phyloP scores from a whole-genome alignment of 2,329 filamentous ascomycete species.

The Fusarium sambucinum region DNA sequence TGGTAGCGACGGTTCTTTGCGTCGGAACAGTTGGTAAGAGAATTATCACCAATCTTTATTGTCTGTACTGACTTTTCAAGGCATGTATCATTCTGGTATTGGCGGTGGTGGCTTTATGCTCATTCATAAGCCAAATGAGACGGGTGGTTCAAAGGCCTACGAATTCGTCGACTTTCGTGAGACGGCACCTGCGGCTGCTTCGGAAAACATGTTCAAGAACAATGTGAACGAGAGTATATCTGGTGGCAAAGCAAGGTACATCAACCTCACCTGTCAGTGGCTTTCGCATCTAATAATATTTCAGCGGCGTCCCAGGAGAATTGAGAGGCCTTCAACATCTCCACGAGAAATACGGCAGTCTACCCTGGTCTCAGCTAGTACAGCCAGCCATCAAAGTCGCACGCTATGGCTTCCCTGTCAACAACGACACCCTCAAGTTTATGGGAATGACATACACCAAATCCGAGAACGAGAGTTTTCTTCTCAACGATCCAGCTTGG shows the following conservation, averaged over 20 bases:
- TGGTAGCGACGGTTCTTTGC: slow-evolving; percentile 74
- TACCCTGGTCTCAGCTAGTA: slow-evolving; percentile 76
- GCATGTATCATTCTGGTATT: slow-evolving; percentile 77
- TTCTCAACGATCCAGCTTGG: slow-evolving; percentile 79
- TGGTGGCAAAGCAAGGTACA: slow-evolving; percentile 79
- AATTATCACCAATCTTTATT: accelerated
- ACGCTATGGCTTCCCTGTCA: slow-evolving; percentile 77
- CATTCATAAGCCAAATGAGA: slow-evolving; percentile 71
- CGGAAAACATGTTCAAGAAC: slow-evolving; percentile 83
- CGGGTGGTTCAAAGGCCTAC: slow-evolving; percentile 59
- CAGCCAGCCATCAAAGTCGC: slow-evolving; percentile 79
- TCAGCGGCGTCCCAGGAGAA: slow-evolving; percentile 75
- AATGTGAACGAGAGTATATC: slow-evolving; percentile 72
- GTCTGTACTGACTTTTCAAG: not conserved
- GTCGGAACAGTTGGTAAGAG: slow-evolving; percentile 65
- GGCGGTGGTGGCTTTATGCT: slow-evolving; percentile 85
- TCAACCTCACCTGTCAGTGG: slow-evolving; percentile 44
- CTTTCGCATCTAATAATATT: accelerated
- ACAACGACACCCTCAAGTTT: slow-evolving; percentile 76
- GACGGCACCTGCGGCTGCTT: slow-evolving; percentile 82
- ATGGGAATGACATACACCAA: slow-evolving; percentile 66
- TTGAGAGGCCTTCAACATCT: slow-evolving; percentile 79
- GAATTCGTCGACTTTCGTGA: slow-evolving; percentile 90
- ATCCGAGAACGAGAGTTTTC: slow-evolving; percentile 64
- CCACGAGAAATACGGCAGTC: slow-evolving; percentile 73